Conservation (phyloP, 805 yeast genomes). For the Saitoella complicata region DNA sequence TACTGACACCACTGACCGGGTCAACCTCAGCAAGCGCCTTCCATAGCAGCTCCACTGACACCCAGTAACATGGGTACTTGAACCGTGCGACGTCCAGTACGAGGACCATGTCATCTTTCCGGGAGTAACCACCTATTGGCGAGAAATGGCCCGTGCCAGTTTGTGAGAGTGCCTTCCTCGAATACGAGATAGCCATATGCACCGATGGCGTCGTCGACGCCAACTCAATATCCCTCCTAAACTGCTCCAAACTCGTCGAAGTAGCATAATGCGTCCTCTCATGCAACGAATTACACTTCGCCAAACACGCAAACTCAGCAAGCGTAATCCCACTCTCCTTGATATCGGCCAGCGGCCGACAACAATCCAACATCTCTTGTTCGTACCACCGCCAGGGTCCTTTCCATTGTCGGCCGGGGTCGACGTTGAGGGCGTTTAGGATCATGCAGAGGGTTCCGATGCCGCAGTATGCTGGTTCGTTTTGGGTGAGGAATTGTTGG, state of each 20-base stretch:
- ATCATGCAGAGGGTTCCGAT: conserved; percentile 3
- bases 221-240: not conserved
- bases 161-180: conserved; percentile 1
- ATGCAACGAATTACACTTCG: not conserved
- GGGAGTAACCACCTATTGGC: conserved; percentile 1
- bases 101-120: not conserved
- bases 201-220: not conserved
- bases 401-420: conserved; percentile 2
- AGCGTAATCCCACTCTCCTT: conserved; percentile 1
- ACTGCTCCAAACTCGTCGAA: not conserved
- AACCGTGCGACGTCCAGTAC: conserved; percentile 2
- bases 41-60: not conserved
- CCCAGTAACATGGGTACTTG: conserved; percentile 3
- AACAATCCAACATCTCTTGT: conserved; percentile 3
- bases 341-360: conserved; percentile 1
- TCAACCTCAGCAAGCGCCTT: not conserved
- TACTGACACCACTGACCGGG: not conserved
- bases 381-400: conserved; percentile 5
- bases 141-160: conserved; percentile 3
- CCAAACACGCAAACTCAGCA: conserved; percentile 2
- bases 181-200: conserved; percentile 1
- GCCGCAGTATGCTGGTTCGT: conserved; percentile 4
- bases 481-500: conserved; percentile 2
- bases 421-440: conserved; percentile 1
- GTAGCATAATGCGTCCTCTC: not conserved